phyloP scores from a whole-genome alignment of 352 stramenopile species.

The Phytophthora citricola region DNA sequence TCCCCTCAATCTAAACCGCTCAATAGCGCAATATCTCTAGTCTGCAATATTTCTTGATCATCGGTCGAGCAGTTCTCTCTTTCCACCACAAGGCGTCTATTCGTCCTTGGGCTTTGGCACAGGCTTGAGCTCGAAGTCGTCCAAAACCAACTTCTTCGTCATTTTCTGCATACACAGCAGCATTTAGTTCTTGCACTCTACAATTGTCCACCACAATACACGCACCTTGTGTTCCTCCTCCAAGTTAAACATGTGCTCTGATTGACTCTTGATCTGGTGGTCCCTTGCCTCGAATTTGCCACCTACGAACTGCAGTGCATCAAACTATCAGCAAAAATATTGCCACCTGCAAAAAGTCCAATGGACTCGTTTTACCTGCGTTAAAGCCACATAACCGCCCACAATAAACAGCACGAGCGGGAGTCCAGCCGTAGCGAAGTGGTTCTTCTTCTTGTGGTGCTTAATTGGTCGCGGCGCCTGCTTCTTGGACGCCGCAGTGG shows the following conservation, averaged over 20 bases:
- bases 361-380: slow-evolving; percentile 51
- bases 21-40: too few relatives aligned
- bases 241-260: slow-evolving; percentile 79
- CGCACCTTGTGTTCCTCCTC: slow-evolving; percentile 88
- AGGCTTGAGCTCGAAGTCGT: slow-evolving; percentile 89
- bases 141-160: slow-evolving; percentile 79
- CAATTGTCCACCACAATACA: not conserved
- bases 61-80: too few relatives aligned
- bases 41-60: too few relatives aligned
- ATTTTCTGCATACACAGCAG: slow-evolving; percentile 65
- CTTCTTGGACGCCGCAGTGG: slow-evolving; percentile 29
- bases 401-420: slow-evolving; percentile 87
- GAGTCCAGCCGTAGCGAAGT: slow-evolving; percentile 74
- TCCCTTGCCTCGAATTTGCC: slow-evolving; percentile 87
- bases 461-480: slow-evolving; percentile 31
- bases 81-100: slow-evolving; percentile 7
- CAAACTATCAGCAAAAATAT: not conserved
- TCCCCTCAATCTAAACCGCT: too few relatives aligned
- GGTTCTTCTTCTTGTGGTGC: slow-evolving; percentile 59
- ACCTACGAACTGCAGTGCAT: slow-evolving; percentile 66
- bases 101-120: slow-evolving; percentile 66
- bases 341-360: not conserved
- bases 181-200: not conserved
- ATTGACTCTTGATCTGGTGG: slow-evolving; percentile 85
- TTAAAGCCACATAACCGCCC: slow-evolving; percentile 76